Conservation (phyloP, 176 grass and related monocot genomes). For the Microstegium vimineum region DNA sequence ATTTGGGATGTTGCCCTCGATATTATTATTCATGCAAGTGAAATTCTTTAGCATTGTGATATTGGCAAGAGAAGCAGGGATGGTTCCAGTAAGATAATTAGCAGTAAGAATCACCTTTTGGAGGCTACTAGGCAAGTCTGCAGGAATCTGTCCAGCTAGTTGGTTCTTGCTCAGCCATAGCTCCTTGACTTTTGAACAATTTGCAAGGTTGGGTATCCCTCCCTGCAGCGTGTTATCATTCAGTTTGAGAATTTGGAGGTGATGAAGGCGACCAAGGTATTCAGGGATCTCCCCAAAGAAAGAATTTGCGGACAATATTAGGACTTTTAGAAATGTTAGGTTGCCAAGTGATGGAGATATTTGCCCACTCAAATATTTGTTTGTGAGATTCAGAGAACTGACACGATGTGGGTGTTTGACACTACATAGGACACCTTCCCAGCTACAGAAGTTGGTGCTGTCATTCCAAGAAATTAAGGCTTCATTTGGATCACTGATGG, state of each 20-base stretch:
- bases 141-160: background rate
- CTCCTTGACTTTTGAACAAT: background rate
- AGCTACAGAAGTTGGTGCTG: conserved; percentile 28
- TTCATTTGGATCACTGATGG: conserved; percentile 18
- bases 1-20: background rate
- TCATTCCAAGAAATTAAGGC: conserved; percentile 43
- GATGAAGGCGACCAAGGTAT: background rate
- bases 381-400: background rate
- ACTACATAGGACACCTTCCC: conserved; percentile 24
- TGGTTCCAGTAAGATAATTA: background rate
- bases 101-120: background rate
- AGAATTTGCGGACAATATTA: background rate
- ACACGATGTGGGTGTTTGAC: background rate
- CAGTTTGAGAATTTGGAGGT: background rate
- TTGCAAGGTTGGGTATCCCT: background rate
- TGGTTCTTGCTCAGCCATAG: background rate
- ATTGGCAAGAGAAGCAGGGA: conserved; percentile 4
- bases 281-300: background rate
- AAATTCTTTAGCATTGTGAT: background rate
- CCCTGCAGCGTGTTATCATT: background rate
- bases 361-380: background rate
- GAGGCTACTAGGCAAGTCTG: background rate
- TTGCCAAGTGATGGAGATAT: background rate
- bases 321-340: background rate
- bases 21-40: background rate